Base-by-base conservation (phyloP, 2,329 filamentous ascomycete genomes). In the Zymoseptoria passerinii region DNA sequence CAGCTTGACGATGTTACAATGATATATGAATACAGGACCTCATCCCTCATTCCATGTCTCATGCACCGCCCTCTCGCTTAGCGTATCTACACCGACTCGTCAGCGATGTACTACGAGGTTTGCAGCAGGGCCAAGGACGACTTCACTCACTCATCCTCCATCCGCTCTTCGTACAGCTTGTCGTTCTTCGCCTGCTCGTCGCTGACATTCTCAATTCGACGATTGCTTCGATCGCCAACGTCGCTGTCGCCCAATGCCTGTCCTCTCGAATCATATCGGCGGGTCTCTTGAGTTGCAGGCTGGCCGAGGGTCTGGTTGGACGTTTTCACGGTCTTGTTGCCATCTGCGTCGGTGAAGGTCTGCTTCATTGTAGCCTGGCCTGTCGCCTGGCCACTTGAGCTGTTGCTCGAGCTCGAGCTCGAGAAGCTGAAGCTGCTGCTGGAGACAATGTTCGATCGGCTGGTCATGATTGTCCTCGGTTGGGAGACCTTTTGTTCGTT, bases 61-160 rank as follows among this genome's bases (percentile, higher is more conserved):
- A 68, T 35, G 69, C 68, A 52, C 69, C 69, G 8, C 69, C 68
- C 60, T 71, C 67, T 10, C 69, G 59, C 65, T 71, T 71, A 18
- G 69, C 68, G 57, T 71, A 62, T 44, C 62, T 64, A 50, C 35
- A 13, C 18, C 3, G 9, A n/a, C n/a, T 13, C 18, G 57, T 63
- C 56, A 61, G 56, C 57, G 23, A 48, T 49, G 53, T 35, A 28
- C 27, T 50, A 20, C 23, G 19, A 28, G 7, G 35, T 16, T 44
- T 40, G 27, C 28, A 18, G 20, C 23, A 23, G 23, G 23, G 23
- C 23, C 23, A 28, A 8, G 7, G 18, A 13, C 40, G 18, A 54
- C 28, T 19, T 8, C 53, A 58, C 62, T 60, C 23, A 69, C 64
- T 70, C 66, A 2, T 67, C 67, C 60, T 69, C 65, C 52, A 70